Percentiles rank a stretch among this genome's conserved stretches.
These are phyloP conservation scores for Candida qinlingensis DNA, from an alignment of 805 yeast species.

Conservation along the genomic window DNA sequence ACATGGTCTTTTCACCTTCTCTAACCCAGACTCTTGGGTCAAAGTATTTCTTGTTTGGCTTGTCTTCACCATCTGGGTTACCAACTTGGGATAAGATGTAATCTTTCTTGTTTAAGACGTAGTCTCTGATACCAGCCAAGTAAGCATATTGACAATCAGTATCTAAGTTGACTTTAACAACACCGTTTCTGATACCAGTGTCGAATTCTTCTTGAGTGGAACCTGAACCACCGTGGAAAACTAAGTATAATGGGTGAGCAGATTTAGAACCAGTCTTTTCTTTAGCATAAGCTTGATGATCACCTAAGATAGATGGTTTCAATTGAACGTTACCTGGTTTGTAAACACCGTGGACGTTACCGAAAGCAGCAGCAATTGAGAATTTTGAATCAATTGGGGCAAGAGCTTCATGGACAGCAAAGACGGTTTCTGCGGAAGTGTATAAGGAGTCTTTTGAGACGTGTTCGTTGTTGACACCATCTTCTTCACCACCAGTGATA, in stretches of 20 bases:
- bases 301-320: constrained; percentile 89
- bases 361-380: constrained; percentile 99
- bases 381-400: constrained; percentile 92
- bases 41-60: constrained; percentile 99
- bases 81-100: constrained; percentile 87
- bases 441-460: constrained; percentile 82
- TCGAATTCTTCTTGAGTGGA: constrained; percentile 88
- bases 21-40: constrained; percentile 99
- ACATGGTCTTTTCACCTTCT: constrained; percentile 99
- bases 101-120: constrained; percentile 92
- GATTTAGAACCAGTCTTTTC: constrained; percentile 49
- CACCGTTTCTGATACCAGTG: constrained; percentile 89
- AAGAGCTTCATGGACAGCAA: constrained; percentile 84
- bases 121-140: constrained; percentile 95
- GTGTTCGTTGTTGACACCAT: constrained; percentile 98
- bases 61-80: constrained; percentile 98
- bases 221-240: constrained; percentile 99
- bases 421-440: constrained; percentile 95
- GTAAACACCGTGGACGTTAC: constrained; percentile 99
- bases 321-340: constrained; percentile 97
- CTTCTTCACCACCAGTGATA: constrained; percentile 99
- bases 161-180: constrained; percentile 97
- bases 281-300: constrained; percentile 88
- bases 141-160: constrained; percentile 99
- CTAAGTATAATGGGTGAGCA: constrained; percentile 82